These are phyloP conservation scores for Kwoniella bestiolae DNA, from an alignment of 768 basidiomycete genomes.

Conservation along the genomic window DNA sequence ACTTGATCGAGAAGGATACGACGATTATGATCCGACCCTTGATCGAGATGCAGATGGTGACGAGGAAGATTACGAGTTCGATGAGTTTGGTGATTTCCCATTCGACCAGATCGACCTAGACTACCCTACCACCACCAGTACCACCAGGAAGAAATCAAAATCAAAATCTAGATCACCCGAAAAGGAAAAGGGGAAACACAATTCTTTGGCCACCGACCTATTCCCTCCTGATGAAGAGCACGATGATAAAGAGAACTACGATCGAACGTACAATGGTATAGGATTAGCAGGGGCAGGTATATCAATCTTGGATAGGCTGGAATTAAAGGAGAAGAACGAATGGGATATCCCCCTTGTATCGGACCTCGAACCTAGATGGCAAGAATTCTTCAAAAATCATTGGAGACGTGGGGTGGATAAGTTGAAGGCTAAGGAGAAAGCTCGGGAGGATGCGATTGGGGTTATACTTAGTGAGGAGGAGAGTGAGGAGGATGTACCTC, in stretches of 20 bases:
- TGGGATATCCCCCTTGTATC: conserved; percentile 15
- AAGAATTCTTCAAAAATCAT: conserved; percentile 47
- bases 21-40: background rate
- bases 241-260: background rate
- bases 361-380: conserved; percentile 12
- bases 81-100: conserved; percentile 21
- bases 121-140: background rate
- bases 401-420: conserved; percentile 44
- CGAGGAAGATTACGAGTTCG: background rate
- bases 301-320: background rate
- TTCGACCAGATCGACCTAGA: conserved; percentile 22
- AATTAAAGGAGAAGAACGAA: background rate
- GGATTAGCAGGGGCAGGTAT: background rate
- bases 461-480: conserved; percentile 1
- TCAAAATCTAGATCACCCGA: conserved; percentile 7
- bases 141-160: background rate
- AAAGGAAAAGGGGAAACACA: background rate
- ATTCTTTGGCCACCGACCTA: background rate
- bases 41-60: background rate
- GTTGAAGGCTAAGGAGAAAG: background rate
- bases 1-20: background rate
- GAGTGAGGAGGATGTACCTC: conserved; percentile 5
- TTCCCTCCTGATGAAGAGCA: conserved; percentile 1
- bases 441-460: background rate
- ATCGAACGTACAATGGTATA: background rate